Evolutionary conservation across 108 stramenopile species (phyloP), one percentile per base, ranked within the genome.

Genomic region (Pseudonitzschia multiseries): DNA sequence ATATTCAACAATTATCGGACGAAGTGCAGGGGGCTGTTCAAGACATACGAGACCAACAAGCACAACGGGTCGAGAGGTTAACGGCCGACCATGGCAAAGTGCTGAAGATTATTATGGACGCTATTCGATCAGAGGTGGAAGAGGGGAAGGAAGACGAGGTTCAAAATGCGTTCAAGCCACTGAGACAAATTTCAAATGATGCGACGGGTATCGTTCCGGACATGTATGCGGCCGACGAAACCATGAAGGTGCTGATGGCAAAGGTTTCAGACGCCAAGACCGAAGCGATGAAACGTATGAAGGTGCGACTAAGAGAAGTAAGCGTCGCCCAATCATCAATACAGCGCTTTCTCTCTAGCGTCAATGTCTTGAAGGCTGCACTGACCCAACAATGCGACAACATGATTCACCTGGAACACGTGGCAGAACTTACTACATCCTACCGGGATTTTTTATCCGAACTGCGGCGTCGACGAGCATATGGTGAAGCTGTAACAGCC

Each of bases 261-360:
- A 83, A 82, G 53, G 87, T 93, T 22, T 89, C 89, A 14, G 86
- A 85, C 67, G 82, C 82, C 4, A 93, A 93, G 67, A 89, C 88
- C 43, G 63, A 76, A 57, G 81, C 83, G 21, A 93, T 91, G 92
- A 83, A 86, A 42, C 83, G 89, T 31, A 93, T 93, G 92, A 89
- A 88, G 74, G 40, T 63, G 20, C 81, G 92, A 33, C 82, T 93
- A 28, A 84, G 89, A 54, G 86, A 93, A 54, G 83, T 93, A n/a
- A 91, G 89, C 61, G 59, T 83, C 8, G 83, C 89, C 4, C 92
- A 93, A 57, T 89, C 88, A 8, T 79, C 76, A n/a, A 93, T 93
- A 33, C 89, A 90, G 28, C 76, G 85, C 10, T 83, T 90, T 24
- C 80, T 81, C 31, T 84, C 83, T 27, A 87, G 85, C 63, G 87